Conservation (phyloP, 768 basidiomycete species). For the Leccinum boreale region DNA sequence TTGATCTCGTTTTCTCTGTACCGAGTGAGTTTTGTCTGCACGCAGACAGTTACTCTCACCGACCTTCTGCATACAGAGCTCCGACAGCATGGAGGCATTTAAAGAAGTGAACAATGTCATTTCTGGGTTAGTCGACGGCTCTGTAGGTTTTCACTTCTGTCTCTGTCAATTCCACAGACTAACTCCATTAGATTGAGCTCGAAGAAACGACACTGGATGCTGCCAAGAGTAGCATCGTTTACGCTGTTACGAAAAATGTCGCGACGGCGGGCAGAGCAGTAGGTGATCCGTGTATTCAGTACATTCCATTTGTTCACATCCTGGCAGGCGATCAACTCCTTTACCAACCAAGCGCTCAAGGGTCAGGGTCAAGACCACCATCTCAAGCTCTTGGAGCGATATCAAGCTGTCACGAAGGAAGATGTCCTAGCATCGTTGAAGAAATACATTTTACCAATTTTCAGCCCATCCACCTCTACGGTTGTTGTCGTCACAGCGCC, state of each 20-base stretch:
- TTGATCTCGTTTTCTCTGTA: constrained; percentile 74
- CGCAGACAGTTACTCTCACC: background rate
- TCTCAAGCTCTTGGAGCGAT: constrained; percentile 72
- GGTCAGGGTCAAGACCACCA: constrained; percentile 74
- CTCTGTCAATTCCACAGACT: background rate
- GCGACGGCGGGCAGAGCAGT: constrained; percentile 89
- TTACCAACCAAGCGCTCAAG: constrained; percentile 89
- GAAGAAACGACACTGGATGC: constrained; percentile 82
- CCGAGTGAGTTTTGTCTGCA: constrained; percentile 46
- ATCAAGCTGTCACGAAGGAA: constrained; percentile 74
- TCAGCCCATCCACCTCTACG: constrained; percentile 70
- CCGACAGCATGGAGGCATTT: constrained; percentile 75
- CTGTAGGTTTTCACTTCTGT: constrained; percentile 45
- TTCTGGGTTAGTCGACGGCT: constrained; percentile 74
- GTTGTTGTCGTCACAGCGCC: constrained; percentile 83
- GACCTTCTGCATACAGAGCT: constrained; percentile 52
- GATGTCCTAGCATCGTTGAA: constrained; percentile 69
- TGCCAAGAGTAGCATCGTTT: constrained; percentile 91
- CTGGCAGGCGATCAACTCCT: constrained; percentile 72
- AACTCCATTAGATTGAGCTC: constrained; percentile 59
- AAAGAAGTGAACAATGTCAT: constrained; percentile 77
- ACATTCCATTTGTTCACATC: constrained; percentile 6
- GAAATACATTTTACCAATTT: constrained; percentile 81
- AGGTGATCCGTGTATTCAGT: constrained; percentile 27
- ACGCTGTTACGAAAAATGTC: constrained; percentile 71